Percentiles rank a stretch among this genome's conserved stretches.
These are phyloP conservation scores for Triticum aestivum DNA, from an alignment of 176 grass and related monocot species.

Conservation along the genomic window IWGSC_CS_RefSeq_v2.1 NC_057803.1:91783566-91784065, in stretches of 20 bases:
- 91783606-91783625: conserved; percentile 31
- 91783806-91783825: conserved; percentile 50
- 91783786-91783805: conserved; percentile 41
- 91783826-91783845: conserved; percentile 26
- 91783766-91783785: conserved; percentile 31
- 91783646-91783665: conserved; percentile 72
- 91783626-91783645: neutral
- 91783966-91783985: neutral
- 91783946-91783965: neutral
- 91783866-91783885: neutral
- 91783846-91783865: conserved; percentile 12
- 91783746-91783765: neutral
- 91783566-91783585: conserved; percentile 78
- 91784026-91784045: conserved; percentile 19
- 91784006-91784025: neutral
- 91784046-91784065: neutral
- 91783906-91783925: conserved; percentile 4
- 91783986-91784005: neutral
- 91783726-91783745: neutral
- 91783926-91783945: neutral
- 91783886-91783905: neutral
- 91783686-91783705: conserved; percentile 38
- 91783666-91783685: conserved; percentile 57
- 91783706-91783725: conserved; percentile 34
- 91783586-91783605: conserved; percentile 74